A percentile compares a stretch with the other conserved stretches of the same genome.
phyloP scores from a whole-genome alignment of 768 basidiomycete species.

The Fomitopsis serialis region DNA sequence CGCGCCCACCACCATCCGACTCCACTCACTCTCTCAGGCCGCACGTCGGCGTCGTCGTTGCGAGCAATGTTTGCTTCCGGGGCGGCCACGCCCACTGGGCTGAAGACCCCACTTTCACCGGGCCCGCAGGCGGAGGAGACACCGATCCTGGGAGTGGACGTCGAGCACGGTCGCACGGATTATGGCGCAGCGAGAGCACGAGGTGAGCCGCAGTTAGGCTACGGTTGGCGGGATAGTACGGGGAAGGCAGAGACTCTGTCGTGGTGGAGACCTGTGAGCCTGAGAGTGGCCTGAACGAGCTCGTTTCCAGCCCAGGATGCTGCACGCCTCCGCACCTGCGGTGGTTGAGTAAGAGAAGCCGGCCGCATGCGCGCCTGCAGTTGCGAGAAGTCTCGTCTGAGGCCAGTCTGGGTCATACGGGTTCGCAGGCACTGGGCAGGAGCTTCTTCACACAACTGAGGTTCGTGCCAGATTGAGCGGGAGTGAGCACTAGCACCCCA shows the following conservation, averaged over 20 bases:
- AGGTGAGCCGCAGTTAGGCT: constrained; percentile 5
- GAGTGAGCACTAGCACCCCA: too few species aligned
- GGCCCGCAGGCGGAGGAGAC: constrained; percentile 8
- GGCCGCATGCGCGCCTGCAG: too few species aligned
- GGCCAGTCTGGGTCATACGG: too few species aligned
- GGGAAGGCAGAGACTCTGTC: too few species aligned
- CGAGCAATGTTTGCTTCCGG: constrained; percentile 1
- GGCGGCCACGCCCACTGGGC: constrained; percentile 9
- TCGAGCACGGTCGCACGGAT: constrained; percentile 1
- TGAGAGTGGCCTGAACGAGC: too few species aligned
- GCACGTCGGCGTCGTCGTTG: constrained; percentile 2
- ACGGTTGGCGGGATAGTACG: not conserved
- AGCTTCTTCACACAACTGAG: too few species aligned
- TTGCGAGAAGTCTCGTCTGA: too few species aligned
- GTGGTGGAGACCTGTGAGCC: not conserved
- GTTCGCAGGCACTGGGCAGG: too few species aligned
- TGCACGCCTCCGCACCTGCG: too few species aligned
- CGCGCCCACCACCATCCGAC: not conserved
- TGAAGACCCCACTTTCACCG: constrained; percentile 14
- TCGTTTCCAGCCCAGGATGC: too few species aligned
- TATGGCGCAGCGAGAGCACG: constrained; percentile 3
- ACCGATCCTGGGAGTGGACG: constrained; percentile 7
- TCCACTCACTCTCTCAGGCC: not conserved
- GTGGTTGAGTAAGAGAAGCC: too few species aligned
- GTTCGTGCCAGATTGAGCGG: too few species aligned